Conservation (phyloP, 805 yeast species). For the Spathaspora passalidarum region DNA sequence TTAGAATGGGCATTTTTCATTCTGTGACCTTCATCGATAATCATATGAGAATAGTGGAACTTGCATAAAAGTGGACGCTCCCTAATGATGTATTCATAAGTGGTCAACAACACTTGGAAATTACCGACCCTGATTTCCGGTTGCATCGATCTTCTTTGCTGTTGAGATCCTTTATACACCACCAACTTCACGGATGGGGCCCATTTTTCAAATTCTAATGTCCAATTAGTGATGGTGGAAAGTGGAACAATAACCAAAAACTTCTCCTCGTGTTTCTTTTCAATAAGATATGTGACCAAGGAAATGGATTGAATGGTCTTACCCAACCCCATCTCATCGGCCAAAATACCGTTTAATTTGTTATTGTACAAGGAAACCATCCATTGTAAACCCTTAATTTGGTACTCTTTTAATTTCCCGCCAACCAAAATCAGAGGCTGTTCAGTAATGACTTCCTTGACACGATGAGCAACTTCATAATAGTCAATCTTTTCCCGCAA, state of each 20-base stretch:
- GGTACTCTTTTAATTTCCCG: constrained; percentile 78
- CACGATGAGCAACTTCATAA: constrained; percentile 76
- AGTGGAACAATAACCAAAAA: constrained; percentile 80
- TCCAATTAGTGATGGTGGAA: constrained; percentile 85
- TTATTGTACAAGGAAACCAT: constrained; percentile 63
- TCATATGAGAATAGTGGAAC: constrained; percentile 80
- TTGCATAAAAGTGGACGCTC: constrained; percentile 70
- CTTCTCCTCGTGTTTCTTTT: constrained; percentile 65
- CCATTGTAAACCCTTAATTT: constrained; percentile 61
- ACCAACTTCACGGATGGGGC: constrained; percentile 75
- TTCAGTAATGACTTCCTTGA: constrained; percentile 60
- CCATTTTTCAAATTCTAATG: constrained; percentile 83
- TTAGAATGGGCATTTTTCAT: constrained; percentile 80
- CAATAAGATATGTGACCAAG: constrained; percentile 65
- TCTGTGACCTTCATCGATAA: constrained; percentile 88
- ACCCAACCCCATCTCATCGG: constrained; percentile 70
- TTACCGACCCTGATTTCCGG: constrained; percentile 63
- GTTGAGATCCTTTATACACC: constrained; percentile 76
- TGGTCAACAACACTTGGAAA: constrained; percentile 74
- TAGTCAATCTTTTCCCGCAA: constrained; percentile 68
- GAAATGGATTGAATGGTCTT: constrained; percentile 78
- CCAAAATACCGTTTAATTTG: constrained; percentile 60
- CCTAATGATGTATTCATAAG: constrained; percentile 77
- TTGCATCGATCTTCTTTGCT: constrained; percentile 64
- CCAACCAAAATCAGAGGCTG: constrained; percentile 75